Percentiles rank a stretch among this genome's conserved stretches.
Conservation (phyloP, 2,329 filamentous ascomycete genomes). For the Trichoderma oligosporum region DNA sequence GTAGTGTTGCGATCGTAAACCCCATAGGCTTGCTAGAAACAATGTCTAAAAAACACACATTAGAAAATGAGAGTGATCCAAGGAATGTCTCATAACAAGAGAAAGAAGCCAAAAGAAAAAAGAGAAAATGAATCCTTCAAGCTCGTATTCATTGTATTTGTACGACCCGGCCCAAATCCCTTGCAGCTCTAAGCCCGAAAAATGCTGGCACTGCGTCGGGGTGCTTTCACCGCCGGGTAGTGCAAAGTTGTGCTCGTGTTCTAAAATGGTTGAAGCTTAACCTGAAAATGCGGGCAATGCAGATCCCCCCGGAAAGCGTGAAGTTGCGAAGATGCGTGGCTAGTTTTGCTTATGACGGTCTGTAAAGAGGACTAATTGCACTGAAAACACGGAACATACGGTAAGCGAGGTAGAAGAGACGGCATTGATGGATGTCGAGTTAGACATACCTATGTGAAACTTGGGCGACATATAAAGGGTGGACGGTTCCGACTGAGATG, state of each 20-base stretch:
- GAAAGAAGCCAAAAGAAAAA: no score
- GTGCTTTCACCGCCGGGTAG: background rate
- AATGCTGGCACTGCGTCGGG: background rate
- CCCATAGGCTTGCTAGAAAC: no score
- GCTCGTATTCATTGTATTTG: conserved; percentile 14
- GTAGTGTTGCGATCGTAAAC: no score
- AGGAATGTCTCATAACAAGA: no score
- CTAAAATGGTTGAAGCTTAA: conserved; percentile 9
- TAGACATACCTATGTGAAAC: background rate
- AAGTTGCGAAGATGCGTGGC: background rate
- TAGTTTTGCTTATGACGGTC: background rate
- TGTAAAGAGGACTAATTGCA: background rate
- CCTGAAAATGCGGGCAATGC: background rate
- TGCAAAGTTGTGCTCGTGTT: conserved; percentile 11
- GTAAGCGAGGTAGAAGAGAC: background rate
- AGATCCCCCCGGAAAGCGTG: background rate
- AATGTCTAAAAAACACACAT: no score
- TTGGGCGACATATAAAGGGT: background rate
- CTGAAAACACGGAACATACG: background rate
- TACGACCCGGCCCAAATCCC: conserved; percentile 6
- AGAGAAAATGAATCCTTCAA: background rate
- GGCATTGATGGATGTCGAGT: background rate
- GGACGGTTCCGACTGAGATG: background rate
- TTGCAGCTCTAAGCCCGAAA: background rate
- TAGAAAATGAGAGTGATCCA: no score